Base-by-base conservation (phyloP, 2,329 filamentous ascomycete species). In the Diaporthe australafricana region DNA sequence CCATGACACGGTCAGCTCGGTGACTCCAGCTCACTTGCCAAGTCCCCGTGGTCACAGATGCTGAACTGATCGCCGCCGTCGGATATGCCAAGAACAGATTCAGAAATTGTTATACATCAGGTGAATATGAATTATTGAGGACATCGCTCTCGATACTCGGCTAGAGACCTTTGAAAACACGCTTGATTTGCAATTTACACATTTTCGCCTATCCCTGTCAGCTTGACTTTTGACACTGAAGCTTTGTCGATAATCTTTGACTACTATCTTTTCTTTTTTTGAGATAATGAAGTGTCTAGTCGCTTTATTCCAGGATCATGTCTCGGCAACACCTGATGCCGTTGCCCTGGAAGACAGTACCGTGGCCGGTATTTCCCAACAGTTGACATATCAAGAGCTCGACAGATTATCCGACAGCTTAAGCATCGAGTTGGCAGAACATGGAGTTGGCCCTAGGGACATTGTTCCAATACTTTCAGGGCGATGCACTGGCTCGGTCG, bases 311-410 rank as follows among this genome's bases (percentile, higher is more conserved):
- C 35, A 30, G 14, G 14, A 42, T 11, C 35, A 42, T 42, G 55
- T 30, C 16, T 25, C 8, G 7, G 22, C 38, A 17, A 60, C 42
- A 16, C 22, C 55, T 42, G 9, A 60, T 42, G 38, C 35, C 14
- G 27, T 60, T 20, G 55, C 55, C 12, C 17, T 60, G 22, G 55
- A 60, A 5, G 55, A 60, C 55, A 60, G 55, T 27, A 60, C 55
- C 22, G 35, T 17, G 9, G 2, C 35, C 20, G 35, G 38, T 7
- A 3, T 60, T 5, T 60, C 38, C 16, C 55, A 60, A 42, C 55
- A 16, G 11, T 4, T 42, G 35, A 60, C 38, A 5, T 60, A 60
- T 16, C 35, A 12, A 20, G 55, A 60, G 5, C 55, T 60, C 22
- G 55, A 60, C 22, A 30, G 16, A 20, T 16, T 16, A 20, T 60